These are phyloP conservation scores for Lasiodiplodia gonubiensis DNA, from an alignment of 2,329 filamentous ascomycete genomes.

Conservation along the genomic window DNA sequence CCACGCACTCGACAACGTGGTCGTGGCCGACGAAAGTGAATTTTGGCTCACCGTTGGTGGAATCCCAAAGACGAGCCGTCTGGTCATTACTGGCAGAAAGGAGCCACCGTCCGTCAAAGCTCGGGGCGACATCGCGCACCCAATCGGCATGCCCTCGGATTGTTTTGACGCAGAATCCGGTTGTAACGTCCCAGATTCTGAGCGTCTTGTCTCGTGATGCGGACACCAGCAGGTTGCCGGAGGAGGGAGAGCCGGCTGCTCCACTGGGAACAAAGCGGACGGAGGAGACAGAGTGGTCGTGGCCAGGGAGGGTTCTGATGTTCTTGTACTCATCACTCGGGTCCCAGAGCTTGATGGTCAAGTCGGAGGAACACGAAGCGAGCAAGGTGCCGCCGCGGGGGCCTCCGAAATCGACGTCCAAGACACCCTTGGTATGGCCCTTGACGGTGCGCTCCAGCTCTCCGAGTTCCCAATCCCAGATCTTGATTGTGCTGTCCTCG, in stretches of 20 bases:
- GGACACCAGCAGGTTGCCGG: slow-evolving; percentile 83
- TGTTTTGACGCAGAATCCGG: slow-evolving; percentile 91
- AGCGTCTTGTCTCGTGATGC: slow-evolving; percentile 85
- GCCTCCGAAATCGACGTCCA: slow-evolving; percentile 90
- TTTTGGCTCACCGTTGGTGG: slow-evolving; percentile 75
- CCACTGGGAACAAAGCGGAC: slow-evolving; percentile 88
- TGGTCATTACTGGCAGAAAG: slow-evolving; percentile 84
- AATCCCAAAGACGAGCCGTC: slow-evolving; percentile 84
- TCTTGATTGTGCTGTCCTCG: slow-evolving; percentile 92
- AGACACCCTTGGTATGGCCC: slow-evolving; percentile 85
- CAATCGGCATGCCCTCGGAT: slow-evolving; percentile 83
- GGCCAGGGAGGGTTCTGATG: slow-evolving; percentile 85
- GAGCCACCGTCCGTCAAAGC: slow-evolving; percentile 80
- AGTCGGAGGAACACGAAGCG: slow-evolving; percentile 82
- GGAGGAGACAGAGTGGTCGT: slow-evolving; percentile 89
- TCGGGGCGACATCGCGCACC: slow-evolving; percentile 88
- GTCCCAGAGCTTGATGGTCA: slow-evolving; percentile 96
- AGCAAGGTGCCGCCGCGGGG: slow-evolving; percentile 79
- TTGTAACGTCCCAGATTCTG: slow-evolving; percentile 90
- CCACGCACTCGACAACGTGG: slow-evolving; percentile 83
- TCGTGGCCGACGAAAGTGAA: slow-evolving; percentile 85
- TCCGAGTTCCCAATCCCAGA: slow-evolving; percentile 96
- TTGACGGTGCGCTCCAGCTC: slow-evolving; percentile 91
- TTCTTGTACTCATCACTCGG: slow-evolving; percentile 93
- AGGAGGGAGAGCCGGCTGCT: slow-evolving; percentile 76